phyloP scores from a whole-genome alignment of 805 yeast species.

The Candida chauliodis region DNA sequence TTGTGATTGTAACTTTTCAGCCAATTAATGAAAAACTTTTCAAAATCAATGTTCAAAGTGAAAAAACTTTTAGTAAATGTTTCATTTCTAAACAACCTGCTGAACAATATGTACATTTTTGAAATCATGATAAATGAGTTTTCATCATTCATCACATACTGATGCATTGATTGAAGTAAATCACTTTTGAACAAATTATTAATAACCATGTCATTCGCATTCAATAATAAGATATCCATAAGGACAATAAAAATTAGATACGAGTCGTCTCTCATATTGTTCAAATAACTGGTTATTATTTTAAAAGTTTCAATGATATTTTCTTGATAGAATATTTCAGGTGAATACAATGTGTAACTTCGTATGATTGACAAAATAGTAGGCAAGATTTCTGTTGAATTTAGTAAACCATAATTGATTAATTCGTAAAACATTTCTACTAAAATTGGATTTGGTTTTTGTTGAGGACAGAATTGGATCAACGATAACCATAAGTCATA shows the following conservation, averaged over 20 bases:
- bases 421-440: conserved; percentile 43
- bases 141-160: conserved; percentile 39
- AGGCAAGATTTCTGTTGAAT: conserved; percentile 73
- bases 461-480: conserved; percentile 55
- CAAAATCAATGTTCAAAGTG: conserved; percentile 13
- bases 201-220: conserved; percentile 24
- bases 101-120: conserved; percentile 34
- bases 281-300: conserved; percentile 50
- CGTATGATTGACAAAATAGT: conserved; percentile 57
- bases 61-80: conserved; percentile 29
- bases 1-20: conserved; percentile 45
- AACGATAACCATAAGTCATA: conserved; percentile 77
- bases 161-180: conserved; percentile 39
- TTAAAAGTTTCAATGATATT: conserved; percentile 42
- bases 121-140: conserved; percentile 40
- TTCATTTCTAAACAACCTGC: conserved; percentile 35
- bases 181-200: conserved; percentile 40
- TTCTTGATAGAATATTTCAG: conserved; percentile 35
- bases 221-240: conserved; percentile 48
- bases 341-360: conserved; percentile 54
- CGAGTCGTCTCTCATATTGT: conserved; percentile 69
- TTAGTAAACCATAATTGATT: conserved; percentile 55
- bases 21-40: conserved; percentile 31
- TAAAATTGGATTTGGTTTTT: conserved; percentile 34
- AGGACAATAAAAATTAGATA: conserved; percentile 51